Percentiles rank a stretch among this genome's conserved stretches.
Evolutionary conservation across 169 alveolate genomes (phyloP).

Genomic region (Plasmodium malariae): DNA sequence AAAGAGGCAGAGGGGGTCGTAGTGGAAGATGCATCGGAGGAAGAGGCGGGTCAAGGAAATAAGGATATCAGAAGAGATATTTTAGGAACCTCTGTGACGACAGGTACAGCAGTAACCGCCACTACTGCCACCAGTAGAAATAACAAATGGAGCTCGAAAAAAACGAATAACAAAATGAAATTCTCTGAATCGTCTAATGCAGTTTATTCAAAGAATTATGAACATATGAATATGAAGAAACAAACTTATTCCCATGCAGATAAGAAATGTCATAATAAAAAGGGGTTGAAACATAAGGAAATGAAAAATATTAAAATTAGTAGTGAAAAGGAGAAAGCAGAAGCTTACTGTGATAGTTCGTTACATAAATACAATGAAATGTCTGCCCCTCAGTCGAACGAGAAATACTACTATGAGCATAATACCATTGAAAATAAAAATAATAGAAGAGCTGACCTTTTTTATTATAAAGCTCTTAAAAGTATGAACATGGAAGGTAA

Average conservation of each 20-base stretch:
- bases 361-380: not conserved
- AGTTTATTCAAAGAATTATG: too few relatives aligned
- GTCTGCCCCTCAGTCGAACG: not conserved
- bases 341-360: not conserved
- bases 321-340: not conserved
- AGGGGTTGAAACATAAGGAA: too few relatives aligned
- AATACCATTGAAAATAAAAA: not conserved
- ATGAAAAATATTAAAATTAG: not conserved
- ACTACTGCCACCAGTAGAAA: too few relatives aligned
- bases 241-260: too few relatives aligned
- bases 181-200: too few relatives aligned
- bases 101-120: too few relatives aligned
- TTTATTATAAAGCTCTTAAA: not conserved
- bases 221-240: too few relatives aligned
- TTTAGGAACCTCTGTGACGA: too few relatives aligned
- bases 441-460: not conserved
- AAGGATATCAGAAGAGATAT: too few relatives aligned
- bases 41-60: not conserved
- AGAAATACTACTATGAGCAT: slow-evolving; percentile 24
- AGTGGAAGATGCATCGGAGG: not conserved
- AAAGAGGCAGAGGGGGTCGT: not conserved
- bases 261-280: too few relatives aligned
- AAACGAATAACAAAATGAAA: too few relatives aligned
- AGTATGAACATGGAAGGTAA: not conserved
- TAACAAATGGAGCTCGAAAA: too few relatives aligned